phyloP scores from a whole-genome alignment of 805 yeast species.

The Candida ovalis region DNA sequence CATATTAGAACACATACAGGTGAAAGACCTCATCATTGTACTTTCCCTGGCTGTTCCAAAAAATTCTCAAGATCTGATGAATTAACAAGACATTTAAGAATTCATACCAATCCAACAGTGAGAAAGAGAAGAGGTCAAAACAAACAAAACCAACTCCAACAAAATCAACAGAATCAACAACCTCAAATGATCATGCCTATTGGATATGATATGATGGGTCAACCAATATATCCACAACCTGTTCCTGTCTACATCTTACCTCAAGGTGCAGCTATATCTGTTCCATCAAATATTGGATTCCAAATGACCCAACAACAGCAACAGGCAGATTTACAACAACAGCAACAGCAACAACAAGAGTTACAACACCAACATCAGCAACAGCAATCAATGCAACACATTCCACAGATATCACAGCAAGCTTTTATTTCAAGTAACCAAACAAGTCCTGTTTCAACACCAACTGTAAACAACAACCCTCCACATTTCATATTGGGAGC shows the following conservation, averaged over 20 bases:
- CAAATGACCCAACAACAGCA: conserved; percentile 15
- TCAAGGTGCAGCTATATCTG: conserved; percentile 20
- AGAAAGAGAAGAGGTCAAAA: conserved; percentile 45
- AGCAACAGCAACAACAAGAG: conserved; percentile 5
- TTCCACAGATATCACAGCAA: conserved; percentile 9
- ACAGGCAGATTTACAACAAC: conserved; percentile 11
- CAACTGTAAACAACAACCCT: not conserved
- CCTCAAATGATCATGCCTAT: conserved; percentile 25
- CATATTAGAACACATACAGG: conserved; percentile 81
- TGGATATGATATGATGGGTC: conserved; percentile 30
- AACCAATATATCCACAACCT: conserved; percentile 30
- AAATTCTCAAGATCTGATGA: conserved; percentile 70
- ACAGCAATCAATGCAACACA: conserved; percentile 6
- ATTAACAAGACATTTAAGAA: conserved; percentile 66
- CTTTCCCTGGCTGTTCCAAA: conserved; percentile 66
- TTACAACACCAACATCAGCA: conserved; percentile 7
- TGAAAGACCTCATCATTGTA: conserved; percentile 76
- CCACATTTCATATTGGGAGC: conserved; percentile 3
- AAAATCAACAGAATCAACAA: conserved; percentile 11
- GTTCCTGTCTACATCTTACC: conserved; percentile 28
- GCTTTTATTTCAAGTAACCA: not conserved
- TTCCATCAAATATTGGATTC: conserved; percentile 14
- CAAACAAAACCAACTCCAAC: conserved; percentile 10
- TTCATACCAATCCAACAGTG: conserved; percentile 69
- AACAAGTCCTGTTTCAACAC: not conserved